Conservation (phyloP, 2,329 filamentous ascomycete genomes). For the Xylaria multiplex region DNA sequence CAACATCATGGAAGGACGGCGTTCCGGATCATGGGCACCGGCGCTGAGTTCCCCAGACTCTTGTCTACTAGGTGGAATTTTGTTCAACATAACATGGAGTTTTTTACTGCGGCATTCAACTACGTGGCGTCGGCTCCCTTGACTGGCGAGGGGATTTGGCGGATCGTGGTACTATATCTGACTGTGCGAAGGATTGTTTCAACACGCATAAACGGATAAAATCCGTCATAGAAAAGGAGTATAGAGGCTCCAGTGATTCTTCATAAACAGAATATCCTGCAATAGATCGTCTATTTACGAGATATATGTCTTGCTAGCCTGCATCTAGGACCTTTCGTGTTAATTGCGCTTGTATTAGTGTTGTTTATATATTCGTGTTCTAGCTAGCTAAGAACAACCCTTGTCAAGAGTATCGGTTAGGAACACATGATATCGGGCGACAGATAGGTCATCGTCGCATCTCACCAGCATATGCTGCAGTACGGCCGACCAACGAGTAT, state of each 20-base stretch:
- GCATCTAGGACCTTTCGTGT: neutral
- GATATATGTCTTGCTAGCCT: neutral
- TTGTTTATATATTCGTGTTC: neutral
- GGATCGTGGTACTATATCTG: slow-evolving; percentile 15
- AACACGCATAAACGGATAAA: slow-evolving; percentile 32
- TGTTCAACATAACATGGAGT: slow-evolving; percentile 34
- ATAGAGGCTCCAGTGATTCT: slow-evolving; percentile 1
- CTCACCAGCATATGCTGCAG: slow-evolving; percentile 13
- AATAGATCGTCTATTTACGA: slow-evolving; percentile 19
- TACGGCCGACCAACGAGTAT: neutral
- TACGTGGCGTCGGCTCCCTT: slow-evolving; percentile 36
- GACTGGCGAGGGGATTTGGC: slow-evolving; percentile 30
- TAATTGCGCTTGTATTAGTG: neutral
- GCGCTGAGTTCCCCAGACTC: slow-evolving; percentile 19
- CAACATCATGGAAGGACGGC: slow-evolving; percentile 37
- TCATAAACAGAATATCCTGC: neutral
- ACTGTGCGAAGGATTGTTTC: slow-evolving; percentile 28
- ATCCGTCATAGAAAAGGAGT: slow-evolving; percentile 10
- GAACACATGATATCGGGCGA: neutral
- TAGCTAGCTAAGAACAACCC: neutral
- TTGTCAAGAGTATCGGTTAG: neutral
- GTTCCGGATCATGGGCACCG: slow-evolving; percentile 23
- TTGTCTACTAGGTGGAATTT: slow-evolving; percentile 17
- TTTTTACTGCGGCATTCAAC: slow-evolving; percentile 34
- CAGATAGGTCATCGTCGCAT: slow-evolving; percentile 4